Base-by-base conservation (phyloP, 306 rosid genomes). In the Prinsepia uniflora region DNA sequence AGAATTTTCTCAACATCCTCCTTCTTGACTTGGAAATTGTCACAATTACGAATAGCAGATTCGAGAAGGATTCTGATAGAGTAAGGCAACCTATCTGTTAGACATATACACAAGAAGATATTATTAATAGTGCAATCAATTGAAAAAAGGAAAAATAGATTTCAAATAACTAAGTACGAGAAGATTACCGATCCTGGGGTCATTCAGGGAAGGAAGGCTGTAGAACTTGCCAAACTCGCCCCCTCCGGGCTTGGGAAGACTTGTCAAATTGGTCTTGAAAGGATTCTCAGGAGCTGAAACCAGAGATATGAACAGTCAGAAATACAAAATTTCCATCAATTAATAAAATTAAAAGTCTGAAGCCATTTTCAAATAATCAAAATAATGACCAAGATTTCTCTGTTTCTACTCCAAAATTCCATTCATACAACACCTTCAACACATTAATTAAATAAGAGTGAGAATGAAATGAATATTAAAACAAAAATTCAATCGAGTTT, bases 201-300 rank as follows among this genome's bases (percentile, higher is more conserved):
- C 97, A 0, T 89, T 91, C 76, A 95, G 78, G 59, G 99, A 89
- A 42, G 99, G 90, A 75, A 95, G 96, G 73, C 97, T 95, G 73
- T 91, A 95, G 78, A 82, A 91, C 78, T 91, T 95, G 50, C 99
- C 99, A 64, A 82, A 95, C 83, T 91, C 96, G 40, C 99, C 99
- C 3, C 99, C 97, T 39, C 99, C 96, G 11, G 91, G 96, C 85
- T 89, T 95, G 5, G 97, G 96, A 40, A 95, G 97, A 82, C 83
- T 85, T 6, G 96, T 89, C 79, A 95, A 76, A 79, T 84, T 89
- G 64, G 60, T 90, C 85, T 95, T 86, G 91, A 91, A 95, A 72
- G 97, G 97, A 30, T 71, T 85, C 62, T 95, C 97, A 49, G 84
- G 57, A 78, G 97, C 97, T 95, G 85, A 56, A 71, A 72, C 67